Conservation (phyloP, 768 basidiomycete genomes). For the Tylopilus intermedius region DNA sequence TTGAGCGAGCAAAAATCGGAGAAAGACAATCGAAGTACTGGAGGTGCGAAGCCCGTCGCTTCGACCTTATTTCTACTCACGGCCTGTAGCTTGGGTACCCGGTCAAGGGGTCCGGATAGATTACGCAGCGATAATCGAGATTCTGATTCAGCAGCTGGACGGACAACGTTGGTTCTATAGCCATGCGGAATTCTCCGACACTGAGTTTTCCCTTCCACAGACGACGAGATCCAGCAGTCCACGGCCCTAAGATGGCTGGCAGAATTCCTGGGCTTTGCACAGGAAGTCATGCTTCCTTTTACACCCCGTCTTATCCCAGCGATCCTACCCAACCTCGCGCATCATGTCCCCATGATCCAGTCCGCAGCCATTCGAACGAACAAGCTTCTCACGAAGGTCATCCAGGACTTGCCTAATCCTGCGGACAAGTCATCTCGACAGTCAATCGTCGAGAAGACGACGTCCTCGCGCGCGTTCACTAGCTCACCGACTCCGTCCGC, state of each 20-base stretch:
- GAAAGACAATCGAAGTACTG: slow-evolving; percentile 54
- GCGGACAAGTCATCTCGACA: slow-evolving; percentile 39
- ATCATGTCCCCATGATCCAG: slow-evolving; percentile 85
- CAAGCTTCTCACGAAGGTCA: slow-evolving; percentile 75
- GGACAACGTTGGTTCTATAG: slow-evolving; percentile 60
- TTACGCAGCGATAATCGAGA: slow-evolving; percentile 89
- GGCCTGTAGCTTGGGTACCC: slow-evolving; percentile 70
- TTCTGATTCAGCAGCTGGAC: slow-evolving; percentile 81
- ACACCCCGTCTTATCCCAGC: slow-evolving; percentile 90
- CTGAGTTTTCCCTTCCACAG: slow-evolving; percentile 27
- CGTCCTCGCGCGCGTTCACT: slow-evolving; percentile 35
- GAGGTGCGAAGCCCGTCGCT: slow-evolving; percentile 41
- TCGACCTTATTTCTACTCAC: slow-evolving; percentile 5
- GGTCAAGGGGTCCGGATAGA: slow-evolving; percentile 93
- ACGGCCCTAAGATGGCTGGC: slow-evolving; percentile 92
- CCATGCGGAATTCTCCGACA: slow-evolving; percentile 1
- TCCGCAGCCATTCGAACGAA: slow-evolving; percentile 83
- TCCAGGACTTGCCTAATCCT: slow-evolving; percentile 79
- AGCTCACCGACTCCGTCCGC: slow-evolving; percentile 51
- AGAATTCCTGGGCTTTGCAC: slow-evolving; percentile 81
- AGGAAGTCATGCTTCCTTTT: slow-evolving; percentile 91
- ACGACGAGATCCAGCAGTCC: slow-evolving; percentile 92
- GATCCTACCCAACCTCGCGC: slow-evolving; percentile 91
- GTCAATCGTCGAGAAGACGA: slow-evolving; percentile 25
- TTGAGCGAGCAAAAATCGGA: slow-evolving; percentile 40